phyloP scores from a whole-genome alignment of 2,329 filamentous ascomycete species.

The Ascomycota sp. region DNA sequence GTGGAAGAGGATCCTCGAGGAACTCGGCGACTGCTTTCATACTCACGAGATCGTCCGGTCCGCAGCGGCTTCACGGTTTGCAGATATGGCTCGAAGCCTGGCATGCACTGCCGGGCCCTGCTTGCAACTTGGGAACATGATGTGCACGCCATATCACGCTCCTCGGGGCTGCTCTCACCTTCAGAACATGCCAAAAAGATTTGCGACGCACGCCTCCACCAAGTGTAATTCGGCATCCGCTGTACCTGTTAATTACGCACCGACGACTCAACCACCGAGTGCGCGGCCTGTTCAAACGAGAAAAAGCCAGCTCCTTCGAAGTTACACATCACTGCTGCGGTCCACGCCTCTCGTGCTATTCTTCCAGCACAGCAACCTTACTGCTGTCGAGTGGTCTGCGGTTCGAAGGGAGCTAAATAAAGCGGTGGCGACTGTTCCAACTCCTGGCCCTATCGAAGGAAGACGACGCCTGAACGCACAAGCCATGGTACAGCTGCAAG shows the following conservation, averaged over 20 bases:
- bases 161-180: no score
- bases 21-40: no score
- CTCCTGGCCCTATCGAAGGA: conserved; percentile 7
- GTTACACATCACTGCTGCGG: conserved; percentile 72
- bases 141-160: not conserved
- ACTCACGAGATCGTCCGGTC: no score
- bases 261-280: conserved; percentile 62
- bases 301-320: conserved; percentile 68
- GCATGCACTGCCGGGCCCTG: not conserved
- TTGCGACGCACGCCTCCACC: not conserved
- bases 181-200: no score
- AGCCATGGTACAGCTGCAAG: conserved; percentile 45
- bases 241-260: conserved; percentile 22
- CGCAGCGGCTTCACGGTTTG: no score
- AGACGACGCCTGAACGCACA: no score
- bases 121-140: not conserved
- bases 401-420: conserved; percentile 20
- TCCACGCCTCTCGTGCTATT: conserved; percentile 68
- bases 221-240: not conserved
- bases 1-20: no score
- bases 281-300: conserved; percentile 68
- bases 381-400: conserved; percentile 37
- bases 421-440: conserved; percentile 20
- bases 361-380: conserved; percentile 51
- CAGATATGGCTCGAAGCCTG: not conserved